These are phyloP conservation scores for Solanum clarkiae DNA, from an alignment of 257 asterid species.

Conservation along the genomic window DNA sequence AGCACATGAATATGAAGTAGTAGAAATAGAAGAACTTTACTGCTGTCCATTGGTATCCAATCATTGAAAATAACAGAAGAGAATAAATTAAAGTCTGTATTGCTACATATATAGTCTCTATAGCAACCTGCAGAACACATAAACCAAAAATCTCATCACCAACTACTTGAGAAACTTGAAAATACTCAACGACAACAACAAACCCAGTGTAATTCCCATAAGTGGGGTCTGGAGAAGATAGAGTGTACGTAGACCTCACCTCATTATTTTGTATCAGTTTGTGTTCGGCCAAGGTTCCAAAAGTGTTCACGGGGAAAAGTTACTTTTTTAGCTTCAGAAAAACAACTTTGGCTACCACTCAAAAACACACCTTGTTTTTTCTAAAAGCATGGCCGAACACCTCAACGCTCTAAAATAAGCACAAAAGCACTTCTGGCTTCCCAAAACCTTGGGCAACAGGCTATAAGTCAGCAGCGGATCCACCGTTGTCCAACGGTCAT, in stretches of 20 bases:
- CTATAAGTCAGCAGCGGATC: neutral
- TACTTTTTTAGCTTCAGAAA: neutral
- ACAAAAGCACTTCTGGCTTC: no score
- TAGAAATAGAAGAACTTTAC: slow-evolving; percentile 60
- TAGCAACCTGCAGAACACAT: slow-evolving; percentile 38
- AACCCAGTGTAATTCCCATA: no score
- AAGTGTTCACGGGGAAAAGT: neutral
- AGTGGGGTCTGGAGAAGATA: neutral
- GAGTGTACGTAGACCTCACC: neutral
- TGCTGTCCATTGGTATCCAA: slow-evolving; percentile 61
- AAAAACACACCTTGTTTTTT: no score
- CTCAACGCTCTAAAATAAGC: no score
- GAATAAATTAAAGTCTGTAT: slow-evolving; percentile 52
- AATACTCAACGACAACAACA: neutral
- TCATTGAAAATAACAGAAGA: slow-evolving; percentile 67
- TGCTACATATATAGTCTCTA: slow-evolving; percentile 67
- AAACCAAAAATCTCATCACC: neutral
- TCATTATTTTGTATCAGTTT: neutral
- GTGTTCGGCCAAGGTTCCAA: neutral
- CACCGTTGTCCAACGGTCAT: neutral
- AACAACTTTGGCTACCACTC: no score
- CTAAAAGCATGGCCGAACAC: no score
- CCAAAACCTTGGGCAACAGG: neutral
- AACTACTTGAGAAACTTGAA: neutral
- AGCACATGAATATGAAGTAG: slow-evolving; percentile 86